Base-by-base conservation (phyloP, 345 rosid genomes). In the Punica granatum region DNA sequence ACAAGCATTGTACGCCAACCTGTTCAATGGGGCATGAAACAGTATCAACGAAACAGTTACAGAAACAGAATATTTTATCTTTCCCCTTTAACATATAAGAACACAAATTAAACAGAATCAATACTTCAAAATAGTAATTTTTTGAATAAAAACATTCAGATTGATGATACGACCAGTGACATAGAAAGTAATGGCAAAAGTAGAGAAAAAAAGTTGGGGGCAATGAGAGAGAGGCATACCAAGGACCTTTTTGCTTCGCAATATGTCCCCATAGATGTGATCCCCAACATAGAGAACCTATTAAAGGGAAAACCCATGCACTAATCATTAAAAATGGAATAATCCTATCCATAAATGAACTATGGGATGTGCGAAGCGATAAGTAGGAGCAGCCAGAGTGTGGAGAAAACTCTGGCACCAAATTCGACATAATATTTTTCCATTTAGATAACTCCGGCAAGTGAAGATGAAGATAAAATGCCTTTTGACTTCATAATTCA, bases 1-100 rank as follows among this genome's bases (percentile, higher is more conserved):
- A 94, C 89, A 67, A 94, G 96, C 99, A 91, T 91, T 14, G 99
- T 94, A 69, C 97, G 90, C 96, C 99, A 94, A 16, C 97, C 99
- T 94, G 79, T 67, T 67, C 73, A 76, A 18, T 23, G 44, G 31
- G 23, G 53, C 53, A 23, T 6, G 31, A 53, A 53, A 53, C 15
- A 23, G 4, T 30, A 51, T 23, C 12, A 51, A 51, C n/a, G n/a
- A 28, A 30, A 56, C 18, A 26, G 61, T 13, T 30, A 30, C 13
- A 14, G 61, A 30, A 12, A 56, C 33, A 56, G 25, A 12, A 13
- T 7, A 31, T 5, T 44, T 4, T 44, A 18, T 44, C n/a, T 16
- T 11, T 44, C 19, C 49, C 15, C 49, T 5, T 44, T 44, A 44
- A 7, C n/a, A 10, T 21, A 8, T 23, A 19, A 5, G 7, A 56